phyloP scores from a whole-genome alignment of 139 green algal genomes.

The Tetradesmus obliquus region DNA sequence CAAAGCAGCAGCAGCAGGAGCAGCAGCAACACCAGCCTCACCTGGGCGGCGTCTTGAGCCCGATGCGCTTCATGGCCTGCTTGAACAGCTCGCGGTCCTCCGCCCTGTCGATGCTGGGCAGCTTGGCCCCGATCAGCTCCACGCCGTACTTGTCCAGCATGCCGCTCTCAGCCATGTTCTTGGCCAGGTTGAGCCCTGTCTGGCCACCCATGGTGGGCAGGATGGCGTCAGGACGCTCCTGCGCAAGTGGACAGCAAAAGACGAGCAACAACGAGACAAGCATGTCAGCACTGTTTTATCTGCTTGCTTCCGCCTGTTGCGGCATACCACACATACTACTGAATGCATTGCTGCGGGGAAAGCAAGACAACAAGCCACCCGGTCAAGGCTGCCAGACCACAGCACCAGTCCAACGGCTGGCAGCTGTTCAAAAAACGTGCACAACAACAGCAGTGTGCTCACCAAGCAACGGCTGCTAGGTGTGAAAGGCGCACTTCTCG shows the following conservation, averaged over 20 bases:
- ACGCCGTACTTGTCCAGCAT: constrained; percentile 93
- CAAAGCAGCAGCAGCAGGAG: neutral
- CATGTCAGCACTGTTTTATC: neutral
- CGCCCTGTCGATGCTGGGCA: constrained; percentile 97
- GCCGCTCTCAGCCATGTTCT: constrained; percentile 90
- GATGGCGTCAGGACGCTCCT: constrained; percentile 97
- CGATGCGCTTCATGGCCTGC: constrained; percentile 79
- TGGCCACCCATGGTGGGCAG: constrained; percentile 99
- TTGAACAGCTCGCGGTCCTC: constrained; percentile 99
- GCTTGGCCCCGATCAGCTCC: constrained; percentile 99
- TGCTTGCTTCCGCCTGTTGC: neutral
- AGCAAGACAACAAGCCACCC: neutral
- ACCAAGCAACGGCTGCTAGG: too few species aligned
- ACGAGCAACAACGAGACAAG: neutral
- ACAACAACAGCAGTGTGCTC: too few species aligned
- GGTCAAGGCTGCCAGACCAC: neutral
- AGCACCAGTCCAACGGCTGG: neutral
- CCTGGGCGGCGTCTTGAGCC: constrained; percentile 70
- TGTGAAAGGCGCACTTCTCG: too few species aligned
- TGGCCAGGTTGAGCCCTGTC: constrained; percentile 98
- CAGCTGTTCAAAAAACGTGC: neutral
- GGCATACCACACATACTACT: neutral
- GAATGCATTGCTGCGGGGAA: neutral
- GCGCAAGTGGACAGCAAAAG: neutral
- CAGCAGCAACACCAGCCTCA: neutral